Evolutionary conservation across 2,329 filamentous ascomycete species (phyloP).

Genomic region (Apiospora hydei): DNA sequence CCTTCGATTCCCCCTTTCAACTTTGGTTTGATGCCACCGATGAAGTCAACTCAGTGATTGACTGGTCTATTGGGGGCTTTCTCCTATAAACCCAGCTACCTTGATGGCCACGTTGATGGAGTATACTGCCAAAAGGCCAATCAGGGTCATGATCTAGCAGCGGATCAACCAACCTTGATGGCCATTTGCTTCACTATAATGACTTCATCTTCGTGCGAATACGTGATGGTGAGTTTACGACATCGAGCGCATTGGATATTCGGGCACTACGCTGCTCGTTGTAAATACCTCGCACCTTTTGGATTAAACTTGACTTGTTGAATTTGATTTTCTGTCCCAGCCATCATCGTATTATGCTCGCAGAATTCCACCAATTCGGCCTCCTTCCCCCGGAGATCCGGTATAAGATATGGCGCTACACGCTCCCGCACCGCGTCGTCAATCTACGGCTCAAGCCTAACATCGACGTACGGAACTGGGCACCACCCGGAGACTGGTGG

Average conservation of each 20-base stretch:
- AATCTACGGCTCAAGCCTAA: slow-evolving; percentile 24
- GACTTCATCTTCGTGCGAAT: not conserved
- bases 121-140: too few relatives aligned
- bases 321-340: not conserved
- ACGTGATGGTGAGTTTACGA: not conserved
- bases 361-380: slow-evolving; percentile 19
- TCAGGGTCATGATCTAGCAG: not conserved
- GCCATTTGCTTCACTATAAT: slow-evolving; percentile 2
- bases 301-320: not conserved
- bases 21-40: too few relatives aligned
- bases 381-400: slow-evolving; percentile 25
- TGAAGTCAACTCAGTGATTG: not conserved
- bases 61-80: not conserved
- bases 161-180: slow-evolving; percentile 11
- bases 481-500: slow-evolving; percentile 25
- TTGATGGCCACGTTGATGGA: not conserved
- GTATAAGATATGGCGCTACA: slow-evolving; percentile 21
- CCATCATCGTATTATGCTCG: not conserved
- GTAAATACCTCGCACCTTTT: not conserved
- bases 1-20: not conserved
- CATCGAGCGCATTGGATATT: not conserved
- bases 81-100: not conserved
- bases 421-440: slow-evolving; percentile 10
- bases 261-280: not conserved
- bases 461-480: slow-evolving; percentile 23